Evolutionary conservation across 2,329 filamentous ascomycete genomes (phyloP).

Genomic region (Exophiala xenobiotica): DNA sequence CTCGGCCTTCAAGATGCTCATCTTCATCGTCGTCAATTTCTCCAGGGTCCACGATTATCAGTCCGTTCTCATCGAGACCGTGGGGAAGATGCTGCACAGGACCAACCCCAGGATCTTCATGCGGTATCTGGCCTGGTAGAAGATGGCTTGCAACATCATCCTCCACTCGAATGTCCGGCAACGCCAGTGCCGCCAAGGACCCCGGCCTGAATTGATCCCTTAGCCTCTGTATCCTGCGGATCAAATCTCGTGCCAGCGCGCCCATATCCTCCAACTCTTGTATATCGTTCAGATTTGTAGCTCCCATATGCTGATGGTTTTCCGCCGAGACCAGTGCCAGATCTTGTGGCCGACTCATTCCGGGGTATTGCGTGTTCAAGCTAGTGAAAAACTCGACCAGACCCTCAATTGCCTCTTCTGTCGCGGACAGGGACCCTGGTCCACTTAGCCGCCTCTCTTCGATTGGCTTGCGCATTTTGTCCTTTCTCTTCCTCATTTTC

Average conservation of each 20-base stretch:
- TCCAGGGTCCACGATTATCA: too few species aligned
- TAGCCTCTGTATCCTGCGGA: constrained; percentile 27
- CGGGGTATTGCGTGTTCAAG: constrained; percentile 16
- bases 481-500: constrained; percentile 26
- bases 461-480: constrained; percentile 26
- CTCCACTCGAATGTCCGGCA: constrained; percentile 28
- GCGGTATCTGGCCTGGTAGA: too few species aligned
- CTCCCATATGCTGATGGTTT: neutral
- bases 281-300: constrained; percentile 15
- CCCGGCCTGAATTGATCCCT: constrained; percentile 29
- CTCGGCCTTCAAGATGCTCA: too few species aligned
- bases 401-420: constrained; percentile 24
- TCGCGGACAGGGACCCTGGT: neutral
- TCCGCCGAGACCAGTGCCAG: too few species aligned
- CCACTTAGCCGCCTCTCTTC: constrained; percentile 19
- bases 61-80: too few species aligned
- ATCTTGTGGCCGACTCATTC: constrained; percentile 1
- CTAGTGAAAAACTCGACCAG: constrained; percentile 27
- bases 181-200: constrained; percentile 26
- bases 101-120: too few species aligned
- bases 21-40: too few species aligned
- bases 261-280: constrained; percentile 29
- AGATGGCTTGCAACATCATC: constrained; percentile 16
- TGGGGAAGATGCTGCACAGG: too few species aligned
- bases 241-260: constrained; percentile 26